phyloP scores from a whole-genome alignment of 2,329 filamentous ascomycete genomes.

The Biscogniauxia marginata region DNA sequence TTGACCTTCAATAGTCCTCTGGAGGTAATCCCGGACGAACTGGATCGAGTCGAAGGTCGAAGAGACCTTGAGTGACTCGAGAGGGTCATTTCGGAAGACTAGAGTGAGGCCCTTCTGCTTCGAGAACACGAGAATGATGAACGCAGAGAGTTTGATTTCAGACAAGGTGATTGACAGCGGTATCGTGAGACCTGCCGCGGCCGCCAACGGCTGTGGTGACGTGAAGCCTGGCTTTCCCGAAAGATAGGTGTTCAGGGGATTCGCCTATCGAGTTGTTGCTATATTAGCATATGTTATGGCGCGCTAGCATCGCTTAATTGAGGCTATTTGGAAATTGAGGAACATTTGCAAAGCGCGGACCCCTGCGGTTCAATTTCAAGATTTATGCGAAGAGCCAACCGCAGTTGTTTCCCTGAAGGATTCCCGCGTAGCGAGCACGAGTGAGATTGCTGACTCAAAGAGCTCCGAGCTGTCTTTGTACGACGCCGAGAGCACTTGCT shows the following conservation, averaged over 20 bases:
- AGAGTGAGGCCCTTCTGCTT: constrained; percentile 95
- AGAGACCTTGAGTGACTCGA: constrained; percentile 96
- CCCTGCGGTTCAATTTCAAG: constrained; percentile 32
- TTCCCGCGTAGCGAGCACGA: background rate
- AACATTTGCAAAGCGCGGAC: constrained; percentile 31
- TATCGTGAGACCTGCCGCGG: constrained; percentile 89
- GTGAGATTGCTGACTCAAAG: constrained; percentile 5
- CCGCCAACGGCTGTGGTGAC: constrained; percentile 87
- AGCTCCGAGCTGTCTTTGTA: constrained; percentile 4
- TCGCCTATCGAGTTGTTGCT: constrained; percentile 62
- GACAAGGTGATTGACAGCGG: constrained; percentile 96
- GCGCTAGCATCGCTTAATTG: constrained; percentile 27
- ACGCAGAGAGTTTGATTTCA: constrained; percentile 91
- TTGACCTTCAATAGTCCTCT: constrained; percentile 93
- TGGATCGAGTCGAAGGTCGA: constrained; percentile 99
- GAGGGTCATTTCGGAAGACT: constrained; percentile 95
- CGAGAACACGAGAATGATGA: constrained; percentile 96
- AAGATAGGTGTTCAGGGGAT: constrained; percentile 93
- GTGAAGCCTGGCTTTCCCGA: constrained; percentile 89
- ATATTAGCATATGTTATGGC: constrained; percentile 47
- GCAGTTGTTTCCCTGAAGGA: constrained; percentile 1
- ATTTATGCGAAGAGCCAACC: constrained; percentile 38
- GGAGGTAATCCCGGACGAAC: constrained; percentile 94
- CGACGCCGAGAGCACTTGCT: constrained; percentile 21
- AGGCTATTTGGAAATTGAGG: constrained; percentile 23